Evolutionary conservation across 2,329 filamentous ascomycete species (phyloP), one percentile per base, ranked within the genome.

Genomic region (Teratosphaeria destructans): DNA sequence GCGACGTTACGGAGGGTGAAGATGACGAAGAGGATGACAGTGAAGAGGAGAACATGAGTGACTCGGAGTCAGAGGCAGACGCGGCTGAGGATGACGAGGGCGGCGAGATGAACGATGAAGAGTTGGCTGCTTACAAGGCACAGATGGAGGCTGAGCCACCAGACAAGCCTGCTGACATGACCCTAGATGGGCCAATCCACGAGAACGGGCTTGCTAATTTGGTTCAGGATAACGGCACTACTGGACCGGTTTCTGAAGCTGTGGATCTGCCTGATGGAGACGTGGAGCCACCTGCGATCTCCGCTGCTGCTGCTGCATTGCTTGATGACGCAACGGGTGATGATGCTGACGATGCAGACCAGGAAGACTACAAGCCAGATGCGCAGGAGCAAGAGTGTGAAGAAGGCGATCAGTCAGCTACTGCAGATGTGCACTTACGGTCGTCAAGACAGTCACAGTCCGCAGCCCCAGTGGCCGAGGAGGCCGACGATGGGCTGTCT

Each of bases 41-140:
- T 43, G 58, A 56, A 10, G 72, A 75, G 8, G 78, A 80, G 57
- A 80, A 82, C 62, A 81, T 81, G 68, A 81, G 83, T 61, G 85
- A 86, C 80, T 85, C 85, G 29, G 85, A 86, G 80, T 85, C 85
- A 32, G 83, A 81, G 2, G 84, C 16, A 6, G 43, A 49, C 19
- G 76, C 82, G 5, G 82, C 76, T 32, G 76, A 76, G 10, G 66
- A 73, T 29, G 58, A 83, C 47, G 76, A 75, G 26, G 80, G 76
- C 23, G 78, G 78, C 7, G 69, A 75, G 12, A 83, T 80, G 8
- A 85, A 88, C 60, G 86, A 87, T 26, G 67, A 71, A 19, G 68
- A 65, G 23, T 60, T 71, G 39, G 65, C 63, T 35, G 68, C 68
- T 37, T 71, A 71, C 56, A 60, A 69, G 29, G 65, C 63, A 23